Percentiles rank a stretch among this genome's conserved stretches.
Evolutionary conservation across 768 basidiomycete genomes (phyloP).

Genomic region (Zangia roseola): DNA sequence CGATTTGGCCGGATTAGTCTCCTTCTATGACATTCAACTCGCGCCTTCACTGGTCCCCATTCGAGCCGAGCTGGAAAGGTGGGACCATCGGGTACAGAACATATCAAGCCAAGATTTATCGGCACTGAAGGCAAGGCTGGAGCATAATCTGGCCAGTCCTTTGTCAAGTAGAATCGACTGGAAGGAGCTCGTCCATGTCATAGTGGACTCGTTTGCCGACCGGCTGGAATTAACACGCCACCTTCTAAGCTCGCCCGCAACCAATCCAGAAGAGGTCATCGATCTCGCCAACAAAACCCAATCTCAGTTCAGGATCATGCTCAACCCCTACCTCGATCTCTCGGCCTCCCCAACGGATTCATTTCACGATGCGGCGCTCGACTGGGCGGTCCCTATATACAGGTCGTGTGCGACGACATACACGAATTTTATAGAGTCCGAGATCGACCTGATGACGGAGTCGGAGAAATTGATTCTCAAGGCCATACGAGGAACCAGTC

Average conservation of each 20-base stretch:
- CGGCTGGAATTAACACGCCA: slow-evolving; percentile 27
- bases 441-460: slow-evolving; percentile 14
- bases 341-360: slow-evolving; percentile 5
- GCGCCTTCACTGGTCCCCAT: slow-evolving; percentile 16
- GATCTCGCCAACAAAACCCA: no score
- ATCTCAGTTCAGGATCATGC: slow-evolving; percentile 23
- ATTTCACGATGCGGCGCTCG: background rate
- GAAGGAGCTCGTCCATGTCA: slow-evolving; percentile 25
- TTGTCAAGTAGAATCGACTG: slow-evolving; percentile 34
- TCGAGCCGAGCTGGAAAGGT: slow-evolving; percentile 15
- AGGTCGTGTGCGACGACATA: slow-evolving; percentile 29
- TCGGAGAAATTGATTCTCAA: slow-evolving; percentile 29
- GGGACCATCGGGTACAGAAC: slow-evolving; percentile 18
- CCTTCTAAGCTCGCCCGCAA: slow-evolving; percentile 17
- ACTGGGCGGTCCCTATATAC: slow-evolving; percentile 33
- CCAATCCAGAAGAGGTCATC: background rate
- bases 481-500: slow-evolving; percentile 32
- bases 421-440: slow-evolving; percentile 9
- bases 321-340: slow-evolving; percentile 26
- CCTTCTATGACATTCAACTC: slow-evolving; percentile 29
- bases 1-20: slow-evolving; percentile 13
- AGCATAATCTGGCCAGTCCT: background rate
- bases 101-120: slow-evolving; percentile 13
- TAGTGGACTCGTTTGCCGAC: slow-evolving; percentile 31
- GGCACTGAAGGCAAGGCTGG: slow-evolving; percentile 3